Evolutionary conservation across 352 stramenopile genomes (phyloP).

Genomic region (Blastocystis hominis): DNA sequence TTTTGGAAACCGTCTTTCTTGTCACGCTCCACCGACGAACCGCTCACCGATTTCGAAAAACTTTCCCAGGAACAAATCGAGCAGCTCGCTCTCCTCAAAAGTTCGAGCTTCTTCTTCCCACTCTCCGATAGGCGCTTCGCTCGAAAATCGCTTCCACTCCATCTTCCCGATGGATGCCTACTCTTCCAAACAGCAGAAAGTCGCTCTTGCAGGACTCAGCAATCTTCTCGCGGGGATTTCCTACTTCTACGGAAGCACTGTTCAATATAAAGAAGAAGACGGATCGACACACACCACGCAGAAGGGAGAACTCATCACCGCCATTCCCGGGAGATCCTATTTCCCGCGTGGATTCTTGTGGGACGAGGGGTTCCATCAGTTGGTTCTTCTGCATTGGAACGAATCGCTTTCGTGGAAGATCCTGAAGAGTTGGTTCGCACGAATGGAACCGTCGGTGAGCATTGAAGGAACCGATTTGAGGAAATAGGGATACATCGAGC

Average conservation of each 20-base stretch:
- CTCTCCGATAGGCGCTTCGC: neutral
- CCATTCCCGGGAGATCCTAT: slow-evolving; percentile 79
- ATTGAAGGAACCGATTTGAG: neutral
- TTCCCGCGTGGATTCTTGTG: slow-evolving; percentile 83
- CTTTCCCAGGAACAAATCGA: neutral
- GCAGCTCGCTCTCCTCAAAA: neutral
- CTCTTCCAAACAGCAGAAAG: slow-evolving; percentile 55
- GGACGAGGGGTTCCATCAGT: slow-evolving; percentile 85
- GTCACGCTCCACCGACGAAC: neutral
- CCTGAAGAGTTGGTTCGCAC: slow-evolving; percentile 74
- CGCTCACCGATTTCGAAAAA: neutral
- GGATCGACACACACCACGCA: neutral
- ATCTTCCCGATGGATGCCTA: neutral
- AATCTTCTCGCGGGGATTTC: slow-evolving; percentile 77
- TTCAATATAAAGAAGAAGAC: neutral
- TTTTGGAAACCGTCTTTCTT: neutral
- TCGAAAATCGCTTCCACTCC: neutral
- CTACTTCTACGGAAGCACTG: slow-evolving; percentile 74
- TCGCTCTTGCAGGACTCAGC: slow-evolving; percentile 74
- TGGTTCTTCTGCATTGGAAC: slow-evolving; percentile 74
- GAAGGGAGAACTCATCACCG: slow-evolving; percentile 62
- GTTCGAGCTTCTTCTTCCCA: neutral
- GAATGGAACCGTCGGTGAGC: slow-evolving; percentile 68
- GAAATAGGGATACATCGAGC: slow-evolving; percentile 74
- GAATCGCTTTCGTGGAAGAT: slow-evolving; percentile 69